Evolutionary conservation across 768 basidiomycete species (phyloP), one percentile per base, ranked within the genome.

Genomic region (Cyclocybe aegerita): DNA sequence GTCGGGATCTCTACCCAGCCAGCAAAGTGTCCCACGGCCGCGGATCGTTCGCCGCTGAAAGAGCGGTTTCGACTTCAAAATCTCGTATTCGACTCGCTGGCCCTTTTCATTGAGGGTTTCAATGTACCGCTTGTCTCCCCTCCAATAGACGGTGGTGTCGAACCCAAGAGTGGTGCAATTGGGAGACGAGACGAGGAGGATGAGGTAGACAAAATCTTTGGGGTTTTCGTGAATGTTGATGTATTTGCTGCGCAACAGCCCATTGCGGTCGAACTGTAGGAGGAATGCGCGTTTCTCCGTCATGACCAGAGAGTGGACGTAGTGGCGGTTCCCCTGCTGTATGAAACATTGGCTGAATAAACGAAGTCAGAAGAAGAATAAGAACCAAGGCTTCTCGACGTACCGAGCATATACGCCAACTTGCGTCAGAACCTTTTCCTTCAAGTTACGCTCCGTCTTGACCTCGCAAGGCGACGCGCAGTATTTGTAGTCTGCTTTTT

Each of bases 11-110:
- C 32, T 12, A 4, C 44, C 60, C 14, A 12, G 17, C 58, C 60
- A 63, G 31, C 61, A 61, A 11, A 38, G 40, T 2, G 64, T 60
- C 4, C 60, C 61, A 4, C 60, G 56, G 12, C 60, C 57, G 1
- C 50, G 49, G 17, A 63, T 57, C 7, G 57, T 39, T 4, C 46
- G 54, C 5, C 54, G 36, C 5, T 33, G 39, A 23, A 59, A 62
- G 6, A 59, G 2, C 4, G 63, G 61, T 7, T 30, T 14, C 2
- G 35, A 11, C 8, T 23, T 37, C 4, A 43, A 32, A 10, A 52
- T 31, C n/a, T 42, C 38, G 33, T 55, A 49, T 10, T 37, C 14
- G 1, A 54, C 32, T 14, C 4, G 9, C 0, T 45, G 4, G 7
- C 16, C 15, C 7, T 36, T 40, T 7, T 38, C 15, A 33, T 23